Evolutionary conservation across 345 rosid genomes (phyloP).

Genomic region (Eucalyptus tenuipes): DNA sequence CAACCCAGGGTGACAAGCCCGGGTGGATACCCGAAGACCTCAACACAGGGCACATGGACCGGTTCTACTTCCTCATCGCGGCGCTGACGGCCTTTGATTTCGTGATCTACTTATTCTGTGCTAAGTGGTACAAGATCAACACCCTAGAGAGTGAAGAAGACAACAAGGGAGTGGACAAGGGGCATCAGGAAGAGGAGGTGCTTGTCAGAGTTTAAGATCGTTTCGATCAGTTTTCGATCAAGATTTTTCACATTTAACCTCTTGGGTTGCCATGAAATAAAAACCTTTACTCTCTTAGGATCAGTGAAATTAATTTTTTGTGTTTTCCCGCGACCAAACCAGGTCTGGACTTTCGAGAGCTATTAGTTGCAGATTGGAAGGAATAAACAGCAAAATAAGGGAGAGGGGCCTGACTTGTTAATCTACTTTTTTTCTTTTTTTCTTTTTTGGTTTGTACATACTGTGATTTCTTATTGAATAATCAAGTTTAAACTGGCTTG

Average conservation of each 20-base stretch:
- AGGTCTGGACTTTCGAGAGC: neutral
- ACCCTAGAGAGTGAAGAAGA: neutral
- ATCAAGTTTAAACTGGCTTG: neutral
- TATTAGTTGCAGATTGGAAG: neutral
- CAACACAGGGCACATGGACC: slow-evolving; percentile 31
- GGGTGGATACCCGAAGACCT: slow-evolving; percentile 38
- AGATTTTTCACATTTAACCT: neutral
- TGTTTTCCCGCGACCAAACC: neutral
- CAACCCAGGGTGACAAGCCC: slow-evolving; percentile 13
- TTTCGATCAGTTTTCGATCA: neutral
- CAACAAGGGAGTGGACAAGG: neutral
- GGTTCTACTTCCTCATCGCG: slow-evolving; percentile 26
- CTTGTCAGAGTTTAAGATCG: neutral
- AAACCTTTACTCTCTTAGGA: neutral
- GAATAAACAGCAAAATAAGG: neutral
- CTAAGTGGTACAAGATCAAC: slow-evolving; percentile 25
- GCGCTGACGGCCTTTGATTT: slow-evolving; percentile 17
- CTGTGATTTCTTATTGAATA: neutral
- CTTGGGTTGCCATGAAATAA: neutral
- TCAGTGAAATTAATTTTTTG: neutral
- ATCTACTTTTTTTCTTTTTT: neutral
- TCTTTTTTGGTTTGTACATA: neutral
- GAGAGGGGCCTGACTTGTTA: neutral
- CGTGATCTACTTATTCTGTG: slow-evolving; percentile 15
- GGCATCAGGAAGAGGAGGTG: neutral